Conservation (phyloP, 73 alveolate genomes). For the Symbiodinium natans region DNA sequence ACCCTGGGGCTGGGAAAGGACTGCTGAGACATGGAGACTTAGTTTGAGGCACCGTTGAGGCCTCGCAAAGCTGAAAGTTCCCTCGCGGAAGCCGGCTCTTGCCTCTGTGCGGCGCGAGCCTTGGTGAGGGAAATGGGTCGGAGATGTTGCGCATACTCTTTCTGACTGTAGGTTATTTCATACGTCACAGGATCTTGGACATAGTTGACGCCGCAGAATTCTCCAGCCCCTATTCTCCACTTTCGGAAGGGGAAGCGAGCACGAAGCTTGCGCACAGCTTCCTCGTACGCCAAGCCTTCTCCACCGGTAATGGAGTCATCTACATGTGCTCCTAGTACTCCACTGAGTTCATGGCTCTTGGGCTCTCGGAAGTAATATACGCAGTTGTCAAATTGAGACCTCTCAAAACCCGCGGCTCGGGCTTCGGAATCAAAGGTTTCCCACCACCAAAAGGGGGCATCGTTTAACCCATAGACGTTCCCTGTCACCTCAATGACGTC, state of each 20-base stretch:
- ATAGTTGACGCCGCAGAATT: neutral
- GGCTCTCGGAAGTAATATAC: neutral
- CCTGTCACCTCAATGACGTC: conserved; percentile 17
- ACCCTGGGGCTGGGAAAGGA: neutral
- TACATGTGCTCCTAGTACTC: conserved; percentile 39
- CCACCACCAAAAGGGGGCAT: conserved; percentile 1
- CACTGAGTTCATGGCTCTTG: neutral
- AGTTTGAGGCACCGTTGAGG: neutral
- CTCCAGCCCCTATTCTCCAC: conserved; percentile 20
- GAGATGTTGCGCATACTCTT: neutral
- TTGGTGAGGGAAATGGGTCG: neutral
- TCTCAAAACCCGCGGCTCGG: neutral
- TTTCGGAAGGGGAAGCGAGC: conserved; percentile 1
- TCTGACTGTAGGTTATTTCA: neutral
- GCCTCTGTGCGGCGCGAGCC: neutral
- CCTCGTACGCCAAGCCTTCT: neutral
- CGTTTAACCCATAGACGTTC: neutral
- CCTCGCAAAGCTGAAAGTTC: neutral
- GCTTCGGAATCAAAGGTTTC: neutral
- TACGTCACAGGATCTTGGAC: neutral
- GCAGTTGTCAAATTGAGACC: conserved; percentile 14
- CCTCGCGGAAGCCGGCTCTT: neutral
- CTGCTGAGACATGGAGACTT: neutral
- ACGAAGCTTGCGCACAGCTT: neutral
- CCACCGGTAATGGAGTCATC: conserved; percentile 56